These are phyloP conservation scores for Orbilia javanica DNA, from an alignment of 2,329 filamentous ascomycete species.

Conservation along the genomic window DNA sequence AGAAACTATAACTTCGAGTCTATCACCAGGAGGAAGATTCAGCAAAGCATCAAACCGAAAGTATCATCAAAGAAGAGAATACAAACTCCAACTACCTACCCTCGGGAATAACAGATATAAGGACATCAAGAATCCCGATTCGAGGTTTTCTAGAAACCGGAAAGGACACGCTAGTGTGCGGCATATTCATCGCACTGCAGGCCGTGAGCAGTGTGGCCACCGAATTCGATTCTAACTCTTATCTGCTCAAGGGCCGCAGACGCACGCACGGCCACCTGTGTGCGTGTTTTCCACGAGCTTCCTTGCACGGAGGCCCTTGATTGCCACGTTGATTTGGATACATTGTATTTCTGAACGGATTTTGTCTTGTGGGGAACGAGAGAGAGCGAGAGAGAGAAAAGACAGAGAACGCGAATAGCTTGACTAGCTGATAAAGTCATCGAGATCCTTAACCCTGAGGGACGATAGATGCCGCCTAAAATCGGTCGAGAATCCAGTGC, in stretches of 20 bases:
- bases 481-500: slow-evolving; percentile 18
- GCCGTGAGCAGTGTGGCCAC: slow-evolving; percentile 52
- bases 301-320: slow-evolving; percentile 12
- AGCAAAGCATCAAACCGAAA: slow-evolving; percentile 46
- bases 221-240: slow-evolving; percentile 58
- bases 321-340: slow-evolving; percentile 37
- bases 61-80: slow-evolving; percentile 9
- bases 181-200: slow-evolving; percentile 41
- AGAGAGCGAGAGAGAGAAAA: background rate
- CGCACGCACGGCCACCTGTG: slow-evolving; percentile 28
- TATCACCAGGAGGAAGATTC: slow-evolving; percentile 57
- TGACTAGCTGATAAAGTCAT: slow-evolving; percentile 33
- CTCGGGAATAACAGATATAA: slow-evolving; percentile 1
- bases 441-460: slow-evolving; percentile 22
- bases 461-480: slow-evolving; percentile 37
- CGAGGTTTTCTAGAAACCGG: slow-evolving; percentile 22
- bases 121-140: background rate
- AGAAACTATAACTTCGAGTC: slow-evolving; percentile 56
- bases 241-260: slow-evolving; percentile 57
- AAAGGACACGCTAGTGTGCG: slow-evolving; percentile 53
- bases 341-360: background rate
- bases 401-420: slow-evolving; percentile 14
- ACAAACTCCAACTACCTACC: slow-evolving; percentile 11
- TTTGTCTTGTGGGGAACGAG: background rate
- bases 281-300: slow-evolving; percentile 33